Evolutionary conservation across 768 basidiomycete species (phyloP).

Genomic region (Mycena kentingensis): DNA sequence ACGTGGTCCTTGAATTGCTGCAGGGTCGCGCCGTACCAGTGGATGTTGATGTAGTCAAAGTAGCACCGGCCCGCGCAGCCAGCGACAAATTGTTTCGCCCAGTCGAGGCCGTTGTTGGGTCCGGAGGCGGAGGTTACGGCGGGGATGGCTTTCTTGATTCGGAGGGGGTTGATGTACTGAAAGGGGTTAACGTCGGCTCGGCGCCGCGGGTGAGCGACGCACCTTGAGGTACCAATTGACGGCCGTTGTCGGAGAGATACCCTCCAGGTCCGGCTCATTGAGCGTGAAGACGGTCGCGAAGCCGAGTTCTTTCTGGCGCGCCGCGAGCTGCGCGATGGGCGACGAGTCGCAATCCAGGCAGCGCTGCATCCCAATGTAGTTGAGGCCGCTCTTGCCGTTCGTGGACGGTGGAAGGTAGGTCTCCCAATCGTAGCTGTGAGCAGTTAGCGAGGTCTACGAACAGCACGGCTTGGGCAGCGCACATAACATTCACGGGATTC

Average conservation of each 20-base stretch:
- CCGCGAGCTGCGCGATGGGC: constrained; percentile 32
- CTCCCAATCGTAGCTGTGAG: constrained; percentile 39
- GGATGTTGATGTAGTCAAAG: constrained; percentile 38
- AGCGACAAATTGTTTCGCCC: constrained; percentile 37
- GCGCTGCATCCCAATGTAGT: constrained; percentile 42
- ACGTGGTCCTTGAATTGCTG: constrained; percentile 30
- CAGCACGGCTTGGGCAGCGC: neutral
- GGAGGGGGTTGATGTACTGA: constrained; percentile 38
- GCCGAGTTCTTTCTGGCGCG: constrained; percentile 31
- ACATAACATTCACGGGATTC: constrained; percentile 34
- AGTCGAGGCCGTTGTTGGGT: constrained; percentile 36
- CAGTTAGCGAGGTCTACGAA: neutral
- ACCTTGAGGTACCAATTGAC: constrained; percentile 41
- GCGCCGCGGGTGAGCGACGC: too few relatives aligned
- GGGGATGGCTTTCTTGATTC: constrained; percentile 41
- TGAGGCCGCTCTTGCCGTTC: constrained; percentile 38
- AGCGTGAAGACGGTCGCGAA: constrained; percentile 26
- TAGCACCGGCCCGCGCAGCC: constrained; percentile 37
- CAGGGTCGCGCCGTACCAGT: constrained; percentile 28
- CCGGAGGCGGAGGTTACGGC: constrained; percentile 36
- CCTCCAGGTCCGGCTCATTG: constrained; percentile 39
- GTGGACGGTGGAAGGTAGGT: constrained; percentile 36
- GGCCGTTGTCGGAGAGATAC: constrained; percentile 30
- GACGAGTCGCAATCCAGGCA: constrained; percentile 40
- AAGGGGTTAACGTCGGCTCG: too few relatives aligned